Base-by-base conservation (phyloP, 2,329 filamentous ascomycete genomes). In the Elsinoe perseae region DNA sequence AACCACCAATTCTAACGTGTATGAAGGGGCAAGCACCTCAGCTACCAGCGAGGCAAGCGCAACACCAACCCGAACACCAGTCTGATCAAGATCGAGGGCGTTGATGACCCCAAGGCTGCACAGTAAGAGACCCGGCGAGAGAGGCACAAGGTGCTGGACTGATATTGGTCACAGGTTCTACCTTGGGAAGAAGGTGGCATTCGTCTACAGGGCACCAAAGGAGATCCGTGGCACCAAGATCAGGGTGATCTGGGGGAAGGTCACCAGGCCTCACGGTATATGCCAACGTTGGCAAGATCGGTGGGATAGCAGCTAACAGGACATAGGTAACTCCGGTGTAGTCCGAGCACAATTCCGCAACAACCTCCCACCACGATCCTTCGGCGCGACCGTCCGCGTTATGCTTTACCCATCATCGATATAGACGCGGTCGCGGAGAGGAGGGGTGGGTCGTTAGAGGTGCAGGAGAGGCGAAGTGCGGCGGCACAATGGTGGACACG, bases 11-110 rank as follows among this genome's bases (percentile, higher is more conserved):
- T 59, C 50, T 60, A 58, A 63, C 58, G 61, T 36, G 18, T 58
- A 57, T 58, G 60, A 61, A 95, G 89, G 89, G 92, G 90, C 82
- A 91, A 90, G 79, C 92, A 97, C 85, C 81, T 97, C 80, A 92
- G 87, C 80, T 96, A 95, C 83, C 86, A 95, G 83, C 88, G 92
- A 78, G 87, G 86, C 75, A 92, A 95, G 82, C 87, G 89, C 79
- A 86, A 82, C 79, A 90, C 85, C 74, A 90, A 87, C 82, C 86
- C 92, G 69, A 85, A 86, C 65, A 69, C 69, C 63, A 82, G 88
- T 75, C 82, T 97, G 78, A 87, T 98, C 80, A 93, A 96, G 85
- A 95, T 98, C 72, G 92, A 98, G 83, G 92, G 92, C 76, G 93
- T 97, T 70, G 90, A 95, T 71, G 83, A 88, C 81, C 84, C 87